Percentiles rank a stretch among this genome's conserved stretches.
Evolutionary conservation across 495 filamentous ascomycete species (phyloP).

Genomic region (Xylaria longipes): DNA sequence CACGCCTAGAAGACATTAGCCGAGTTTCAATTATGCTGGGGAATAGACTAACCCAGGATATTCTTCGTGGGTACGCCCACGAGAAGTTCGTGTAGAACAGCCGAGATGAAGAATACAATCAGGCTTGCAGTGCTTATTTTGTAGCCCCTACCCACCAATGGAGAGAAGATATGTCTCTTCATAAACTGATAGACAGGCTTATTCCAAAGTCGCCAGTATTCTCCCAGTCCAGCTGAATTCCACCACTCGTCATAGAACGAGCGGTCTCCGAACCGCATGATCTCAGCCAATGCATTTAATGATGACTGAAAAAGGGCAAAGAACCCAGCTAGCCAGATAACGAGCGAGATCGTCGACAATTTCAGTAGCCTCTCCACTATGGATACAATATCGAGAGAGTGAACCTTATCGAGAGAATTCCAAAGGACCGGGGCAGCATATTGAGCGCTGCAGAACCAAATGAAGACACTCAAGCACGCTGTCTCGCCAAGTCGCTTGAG

Average conservation of each 20-base stretch:
- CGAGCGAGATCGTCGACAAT: constrained; percentile 86
- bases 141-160: constrained; percentile 83
- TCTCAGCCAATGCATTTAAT: constrained; percentile 88
- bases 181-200: constrained; percentile 96
- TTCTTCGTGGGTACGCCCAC: constrained; percentile 97
- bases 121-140: constrained; percentile 69
- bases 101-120: constrained; percentile 84
- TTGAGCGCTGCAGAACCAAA: constrained; percentile 92
- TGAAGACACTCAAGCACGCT: constrained; percentile 75
- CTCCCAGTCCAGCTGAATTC: constrained; percentile 85
- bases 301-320: constrained; percentile 92
- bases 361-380: constrained; percentile 93
- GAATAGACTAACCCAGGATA: constrained; percentile 69
- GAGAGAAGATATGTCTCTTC: constrained; percentile 88
- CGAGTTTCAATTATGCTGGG: background rate
- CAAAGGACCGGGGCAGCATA: constrained; percentile 88
- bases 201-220: constrained; percentile 97
- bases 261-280: constrained; percentile 88
- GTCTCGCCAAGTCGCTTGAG: constrained; percentile 80
- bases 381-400: constrained; percentile 75
- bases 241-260: constrained; percentile 98
- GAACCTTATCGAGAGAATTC: constrained; percentile 88
- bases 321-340: constrained; percentile 97
- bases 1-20: constrained; percentile 63
- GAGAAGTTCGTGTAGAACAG: constrained; percentile 86